phyloP scores from a whole-genome alignment of 495 filamentous ascomycete genomes.

The Penicillium salamii region DNA sequence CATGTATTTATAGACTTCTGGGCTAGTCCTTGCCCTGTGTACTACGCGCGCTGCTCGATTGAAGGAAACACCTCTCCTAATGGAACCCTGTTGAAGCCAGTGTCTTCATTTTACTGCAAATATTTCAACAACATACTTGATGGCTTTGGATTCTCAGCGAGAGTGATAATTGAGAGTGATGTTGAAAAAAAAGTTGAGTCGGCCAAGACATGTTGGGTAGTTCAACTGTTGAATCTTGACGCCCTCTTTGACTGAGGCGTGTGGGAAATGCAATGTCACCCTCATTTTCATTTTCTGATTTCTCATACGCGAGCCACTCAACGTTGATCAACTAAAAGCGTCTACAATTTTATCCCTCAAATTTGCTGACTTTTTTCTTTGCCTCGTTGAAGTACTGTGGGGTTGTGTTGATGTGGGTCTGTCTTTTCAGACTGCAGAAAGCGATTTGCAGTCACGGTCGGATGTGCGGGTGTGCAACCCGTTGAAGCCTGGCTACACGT shows the following conservation, averaged over 20 bases:
- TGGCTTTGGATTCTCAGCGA: background rate
- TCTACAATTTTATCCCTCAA: background rate
- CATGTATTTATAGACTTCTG: background rate
- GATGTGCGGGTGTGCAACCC: constrained; percentile 1
- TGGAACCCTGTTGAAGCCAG: background rate
- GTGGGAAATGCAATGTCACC: background rate
- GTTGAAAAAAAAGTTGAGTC: background rate
- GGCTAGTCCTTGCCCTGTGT: too few relatives aligned
- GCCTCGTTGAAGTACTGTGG: background rate
- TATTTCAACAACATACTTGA: background rate
- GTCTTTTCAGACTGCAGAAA: constrained; percentile 7
- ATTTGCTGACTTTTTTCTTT: background rate
- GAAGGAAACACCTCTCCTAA: background rate
- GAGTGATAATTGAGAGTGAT: background rate
- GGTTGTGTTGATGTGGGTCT: constrained; percentile 1
- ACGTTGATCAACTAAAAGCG: constrained; percentile 1
- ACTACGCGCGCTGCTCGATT: too few relatives aligned
- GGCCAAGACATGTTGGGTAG: background rate
- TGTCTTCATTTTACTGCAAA: background rate
- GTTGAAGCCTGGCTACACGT: constrained; percentile 3
- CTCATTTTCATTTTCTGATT: background rate
- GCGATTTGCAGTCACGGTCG: background rate
- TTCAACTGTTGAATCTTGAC: background rate
- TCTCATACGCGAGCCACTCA: background rate
- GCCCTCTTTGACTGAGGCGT: background rate